Base-by-base conservation (phyloP, 306 rosid species). In the Cucurbita pepo region DNA sequence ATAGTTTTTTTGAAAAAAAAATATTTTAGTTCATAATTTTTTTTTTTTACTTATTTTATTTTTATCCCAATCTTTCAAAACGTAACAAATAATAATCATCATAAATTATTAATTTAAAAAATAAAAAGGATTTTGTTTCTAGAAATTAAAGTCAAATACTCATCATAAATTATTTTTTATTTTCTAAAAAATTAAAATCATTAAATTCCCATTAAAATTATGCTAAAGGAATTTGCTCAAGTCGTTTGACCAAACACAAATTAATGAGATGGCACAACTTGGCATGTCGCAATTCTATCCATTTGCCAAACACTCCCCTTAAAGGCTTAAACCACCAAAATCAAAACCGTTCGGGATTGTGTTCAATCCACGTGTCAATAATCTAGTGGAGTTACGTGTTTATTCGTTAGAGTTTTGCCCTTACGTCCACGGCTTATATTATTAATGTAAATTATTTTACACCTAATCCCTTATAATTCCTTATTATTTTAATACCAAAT, bases 221-320 rank as follows among this genome's bases (percentile, higher is more conserved):
- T 64, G 36, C 18, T 44, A 34, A 10, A 64, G 36, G 37, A 15
- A 8, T 65, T 65, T 65, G 14, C 38, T 65, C 19, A 65, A 43
- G 71, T 44, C 71, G 71, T 65, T 65, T 65, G 71, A 65, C 71
- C 71, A 43, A 65, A 65, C 71, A 45, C 54, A 0, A 43, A 65
- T n/a, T 41, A 65, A 41, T 65, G 44, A 18, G n/a, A 65, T 65
- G 11, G 52, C 53, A 65, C 71, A 21, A 64, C 71, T 65, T 43
- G 71, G 53, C 53, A 65, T 43, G 37, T 16, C 18, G 15, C 5
- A 9, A 38, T 38, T 38, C 4, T 38, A 61, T 37, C 25, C 36
- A n/a, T 10, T 8, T n/a, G 52, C 70, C 51, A 18, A 15, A 0
- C 22, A 14, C 43, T 45, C 54, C 36, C 13, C 53, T 25, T 18